phyloP scores from a whole-genome alignment of 352 stramenopile species.

The Pythium scleroteichum region DNA sequence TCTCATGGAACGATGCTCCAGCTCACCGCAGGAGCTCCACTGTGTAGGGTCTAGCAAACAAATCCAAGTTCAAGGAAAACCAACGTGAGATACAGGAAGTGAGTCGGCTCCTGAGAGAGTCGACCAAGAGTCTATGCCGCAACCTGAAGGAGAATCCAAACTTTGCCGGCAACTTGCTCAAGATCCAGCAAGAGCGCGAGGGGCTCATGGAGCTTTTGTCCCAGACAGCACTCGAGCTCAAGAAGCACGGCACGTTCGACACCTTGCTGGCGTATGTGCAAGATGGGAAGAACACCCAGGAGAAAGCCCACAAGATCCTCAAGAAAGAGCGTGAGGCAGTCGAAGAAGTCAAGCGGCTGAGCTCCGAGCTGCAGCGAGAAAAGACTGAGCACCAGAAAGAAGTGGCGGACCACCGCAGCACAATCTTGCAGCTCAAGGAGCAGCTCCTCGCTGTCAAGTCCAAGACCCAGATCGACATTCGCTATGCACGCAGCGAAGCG shows the following conservation, averaged over 20 bases:
- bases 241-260: constrained; percentile 75
- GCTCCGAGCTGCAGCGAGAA: constrained; percentile 74
- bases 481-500: constrained; percentile 78
- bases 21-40: background rate
- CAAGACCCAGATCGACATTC: constrained; percentile 82
- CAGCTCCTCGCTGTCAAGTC: constrained; percentile 83
- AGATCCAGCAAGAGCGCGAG: constrained; percentile 91
- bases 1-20: background rate
- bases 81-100: constrained; percentile 92
- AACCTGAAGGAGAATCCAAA: constrained; percentile 95
- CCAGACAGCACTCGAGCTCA: constrained; percentile 65
- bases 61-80: constrained; percentile 93
- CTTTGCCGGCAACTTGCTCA: constrained; percentile 90
- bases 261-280: constrained; percentile 74
- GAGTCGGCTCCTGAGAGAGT: constrained; percentile 85
- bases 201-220: constrained; percentile 75
- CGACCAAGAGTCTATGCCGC: constrained; percentile 90
- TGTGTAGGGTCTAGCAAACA: constrained; percentile 83
- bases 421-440: constrained; percentile 83
- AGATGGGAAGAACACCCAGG: constrained; percentile 72
- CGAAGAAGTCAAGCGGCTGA: constrained; percentile 86
- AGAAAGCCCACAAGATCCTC: constrained; percentile 81
- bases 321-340: constrained; percentile 85
- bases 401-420: constrained; percentile 60
- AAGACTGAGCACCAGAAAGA: constrained; percentile 80